These are phyloP conservation scores for Mycena citricolor DNA, from an alignment of 1,284 basidiomycete genomes.

Conservation along the genomic window DNA sequence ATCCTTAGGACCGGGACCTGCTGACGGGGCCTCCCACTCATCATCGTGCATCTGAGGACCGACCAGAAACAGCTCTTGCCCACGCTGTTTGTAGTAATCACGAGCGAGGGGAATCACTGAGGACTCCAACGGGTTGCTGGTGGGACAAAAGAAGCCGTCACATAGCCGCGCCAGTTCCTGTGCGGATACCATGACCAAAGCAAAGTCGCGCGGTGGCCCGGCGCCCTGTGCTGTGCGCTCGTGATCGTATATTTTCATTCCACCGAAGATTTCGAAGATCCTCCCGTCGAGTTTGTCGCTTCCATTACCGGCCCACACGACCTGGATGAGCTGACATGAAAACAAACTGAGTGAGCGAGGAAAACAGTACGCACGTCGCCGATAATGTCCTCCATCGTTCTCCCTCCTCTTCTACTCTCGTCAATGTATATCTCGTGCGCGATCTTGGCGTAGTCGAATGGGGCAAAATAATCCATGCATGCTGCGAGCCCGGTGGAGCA, in stretches of 20 bases:
- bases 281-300: slow-evolving; percentile 1
- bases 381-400: slow-evolving; percentile 2
- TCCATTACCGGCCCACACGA: slow-evolving; percentile 3
- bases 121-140: slow-evolving; percentile 3
- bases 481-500: neutral
- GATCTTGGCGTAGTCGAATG: slow-evolving; percentile 8
- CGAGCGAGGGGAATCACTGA: neutral
- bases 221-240: slow-evolving; percentile 4
- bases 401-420: neutral
- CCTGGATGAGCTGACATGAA: no score
- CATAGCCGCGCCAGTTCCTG: neutral
- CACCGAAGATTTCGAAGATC: slow-evolving; percentile 2
- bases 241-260: slow-evolving; percentile 7
- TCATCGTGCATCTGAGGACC: slow-evolving; percentile 4
- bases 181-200: neutral
- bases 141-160: slow-evolving; percentile 3
- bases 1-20: neutral
- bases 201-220: neutral
- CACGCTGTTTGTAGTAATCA: neutral
- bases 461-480: neutral
- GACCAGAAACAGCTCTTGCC: slow-evolving; percentile 12
- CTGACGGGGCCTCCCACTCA: neutral
- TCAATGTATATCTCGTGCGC: slow-evolving; percentile 4
- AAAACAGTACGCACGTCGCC: neutral
- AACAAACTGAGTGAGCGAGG: neutral